Conservation (phyloP, 2,329 filamentous ascomycete genomes). For the Aureobasidium vineae region DNA sequence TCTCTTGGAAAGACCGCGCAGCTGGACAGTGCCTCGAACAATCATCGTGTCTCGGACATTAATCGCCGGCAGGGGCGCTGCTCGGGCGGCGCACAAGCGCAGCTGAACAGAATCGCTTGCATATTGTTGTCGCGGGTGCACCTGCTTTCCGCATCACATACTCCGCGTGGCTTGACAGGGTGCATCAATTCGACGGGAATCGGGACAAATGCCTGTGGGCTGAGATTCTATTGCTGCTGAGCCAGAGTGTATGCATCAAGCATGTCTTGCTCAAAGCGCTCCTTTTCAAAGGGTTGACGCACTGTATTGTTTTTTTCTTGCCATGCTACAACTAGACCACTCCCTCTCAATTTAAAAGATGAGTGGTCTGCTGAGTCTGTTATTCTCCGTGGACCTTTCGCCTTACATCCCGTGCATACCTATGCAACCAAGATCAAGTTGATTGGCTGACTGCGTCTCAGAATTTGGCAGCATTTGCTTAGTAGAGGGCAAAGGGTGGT, state of each 20-base stretch:
- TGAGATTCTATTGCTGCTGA: not conserved
- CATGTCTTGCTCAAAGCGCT: not conserved
- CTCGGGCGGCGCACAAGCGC: not conserved
- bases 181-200: not conserved
- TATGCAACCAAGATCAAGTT: not conserved
- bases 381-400: not conserved
- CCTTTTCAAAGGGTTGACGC: not conserved
- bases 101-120: constrained; percentile 19
- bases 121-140: constrained; percentile 10
- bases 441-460: constrained; percentile 11
- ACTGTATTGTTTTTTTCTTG: not conserved
- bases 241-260: not conserved
- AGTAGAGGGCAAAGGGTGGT: not conserved
- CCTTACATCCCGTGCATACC: not conserved
- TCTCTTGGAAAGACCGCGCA: not conserved
- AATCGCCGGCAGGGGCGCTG: not conserved
- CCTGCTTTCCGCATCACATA: constrained; percentile 15
- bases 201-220: not conserved
- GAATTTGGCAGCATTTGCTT: not conserved
- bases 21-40: constrained; percentile 10
- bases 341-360: not conserved
- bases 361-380: not conserved
- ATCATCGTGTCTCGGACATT: constrained; percentile 7
- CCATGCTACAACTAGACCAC: not conserved
- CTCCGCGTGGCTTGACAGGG: constrained; percentile 7